Conservation (phyloP, 179 eudicot genomes). For the Nepenthes alata region DNA sequence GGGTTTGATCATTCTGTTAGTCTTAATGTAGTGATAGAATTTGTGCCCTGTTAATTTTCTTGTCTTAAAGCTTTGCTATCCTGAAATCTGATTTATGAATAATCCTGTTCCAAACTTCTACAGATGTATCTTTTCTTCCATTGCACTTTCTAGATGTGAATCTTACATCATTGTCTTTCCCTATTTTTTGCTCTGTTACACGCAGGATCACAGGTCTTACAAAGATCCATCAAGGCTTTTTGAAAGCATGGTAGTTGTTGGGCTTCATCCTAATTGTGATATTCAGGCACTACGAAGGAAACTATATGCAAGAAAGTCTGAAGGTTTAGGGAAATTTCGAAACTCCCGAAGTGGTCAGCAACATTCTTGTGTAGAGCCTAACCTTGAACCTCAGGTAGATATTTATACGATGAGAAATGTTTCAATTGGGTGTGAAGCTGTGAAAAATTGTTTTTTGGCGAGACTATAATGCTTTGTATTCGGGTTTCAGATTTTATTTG, state of each 20-base stretch:
- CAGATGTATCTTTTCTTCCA: neutral
- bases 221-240: conserved; percentile 79
- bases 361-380: conserved; percentile 59
- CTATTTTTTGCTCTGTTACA: neutral
- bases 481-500: conserved; percentile 73
- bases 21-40: no score
- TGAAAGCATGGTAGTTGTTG: conserved; percentile 96
- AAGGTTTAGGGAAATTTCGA: conserved; percentile 67
- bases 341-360: conserved; percentile 53
- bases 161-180: neutral
- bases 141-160: neutral
- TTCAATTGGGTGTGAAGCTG: neutral
- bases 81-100: neutral
- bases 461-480: neutral
- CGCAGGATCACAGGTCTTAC: conserved; percentile 68
- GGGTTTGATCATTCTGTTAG: no score
- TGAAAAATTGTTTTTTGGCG: no score
- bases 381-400: conserved; percentile 85
- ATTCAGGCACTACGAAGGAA: conserved; percentile 52
- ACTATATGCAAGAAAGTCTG: conserved; percentile 49
- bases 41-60: no score
- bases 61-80: no score
- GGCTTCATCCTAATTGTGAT: conserved; percentile 87
- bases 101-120: neutral
- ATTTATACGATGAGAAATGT: neutral